Conservation (phyloP, 164 flowering plant genomes). For the Aristolochia fimbriata region DNA sequence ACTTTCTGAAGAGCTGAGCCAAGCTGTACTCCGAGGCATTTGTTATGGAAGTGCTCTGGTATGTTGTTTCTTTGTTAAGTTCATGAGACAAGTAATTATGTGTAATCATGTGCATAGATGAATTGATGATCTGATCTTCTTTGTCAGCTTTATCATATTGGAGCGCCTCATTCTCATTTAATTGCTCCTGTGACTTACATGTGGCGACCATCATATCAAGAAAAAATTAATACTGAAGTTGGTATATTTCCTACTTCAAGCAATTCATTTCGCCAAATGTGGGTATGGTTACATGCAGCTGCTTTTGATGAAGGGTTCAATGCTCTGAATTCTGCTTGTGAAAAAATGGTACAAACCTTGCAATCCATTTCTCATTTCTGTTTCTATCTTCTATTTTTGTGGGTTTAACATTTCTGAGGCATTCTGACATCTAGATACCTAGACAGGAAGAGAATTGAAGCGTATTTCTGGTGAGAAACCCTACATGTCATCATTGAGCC, state of each 20-base stretch:
- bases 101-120: slow-evolving; percentile 1
- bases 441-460: too few relatives aligned
- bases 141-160: slow-evolving; percentile 69
- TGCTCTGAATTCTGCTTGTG: slow-evolving; percentile 50
- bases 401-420: too few relatives aligned
- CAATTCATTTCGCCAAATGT: slow-evolving; percentile 46
- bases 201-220: slow-evolving; percentile 50
- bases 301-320: slow-evolving; percentile 60
- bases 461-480: too few relatives aligned
- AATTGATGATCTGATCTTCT: background rate
- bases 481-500: too few relatives aligned
- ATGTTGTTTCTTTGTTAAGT: slow-evolving; percentile 18
- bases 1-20: slow-evolving; percentile 18
- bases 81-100: background rate
- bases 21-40: slow-evolving; percentile 37
- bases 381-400: too few relatives aligned
- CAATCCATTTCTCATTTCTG: background rate
- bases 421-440: too few relatives aligned
- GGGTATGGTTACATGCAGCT: slow-evolving; percentile 90
- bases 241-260: background rate
- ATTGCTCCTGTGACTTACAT: slow-evolving; percentile 84
- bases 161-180: slow-evolving; percentile 28
- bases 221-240: slow-evolving; percentile 8
- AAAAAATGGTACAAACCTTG: slow-evolving; percentile 34
- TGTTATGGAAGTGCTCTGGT: slow-evolving; percentile 67